Percentiles rank a stretch among this genome's conserved stretches.
phyloP scores from a whole-genome alignment of 306 rosid species.

The Sicyos baderoa region DNA sequence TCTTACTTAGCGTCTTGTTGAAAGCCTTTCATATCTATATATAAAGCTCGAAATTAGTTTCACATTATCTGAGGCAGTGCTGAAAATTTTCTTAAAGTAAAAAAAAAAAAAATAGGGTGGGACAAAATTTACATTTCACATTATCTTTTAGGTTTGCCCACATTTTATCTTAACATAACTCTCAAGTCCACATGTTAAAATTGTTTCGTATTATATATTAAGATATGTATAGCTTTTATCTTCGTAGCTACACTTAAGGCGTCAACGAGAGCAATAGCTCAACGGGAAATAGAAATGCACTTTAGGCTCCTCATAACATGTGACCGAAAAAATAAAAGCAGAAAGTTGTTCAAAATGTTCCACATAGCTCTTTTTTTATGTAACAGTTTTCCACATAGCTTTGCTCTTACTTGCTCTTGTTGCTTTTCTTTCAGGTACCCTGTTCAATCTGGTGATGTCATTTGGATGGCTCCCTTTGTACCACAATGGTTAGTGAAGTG shows the following conservation, averaged over 20 bases:
- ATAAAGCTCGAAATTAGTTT: neutral
- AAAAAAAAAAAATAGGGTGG: no score
- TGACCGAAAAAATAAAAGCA: neutral
- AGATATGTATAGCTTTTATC: neutral
- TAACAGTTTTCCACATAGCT: neutral
- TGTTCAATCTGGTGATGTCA: constrained; percentile 82
- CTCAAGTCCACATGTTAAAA: no score
- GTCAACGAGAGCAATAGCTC: no score
- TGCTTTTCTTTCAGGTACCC: constrained; percentile 58
- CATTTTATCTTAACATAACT: neutral
- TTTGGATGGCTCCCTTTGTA: constrained; percentile 98
- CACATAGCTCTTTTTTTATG: neutral
- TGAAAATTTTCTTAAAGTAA: neutral
- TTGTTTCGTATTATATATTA: no score
- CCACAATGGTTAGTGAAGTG: constrained; percentile 69
- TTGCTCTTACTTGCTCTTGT: neutral
- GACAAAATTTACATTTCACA: neutral
- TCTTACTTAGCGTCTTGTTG: neutral
- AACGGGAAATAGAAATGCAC: neutral
- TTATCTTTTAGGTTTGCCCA: neutral
- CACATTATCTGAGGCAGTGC: neutral
- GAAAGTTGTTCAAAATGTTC: neutral
- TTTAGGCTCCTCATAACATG: neutral
- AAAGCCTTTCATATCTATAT: neutral
- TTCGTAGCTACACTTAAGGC: neutral